A percentile compares a stretch with the other conserved stretches of the same genome.
These are phyloP conservation scores for Aspergillus haitiensis DNA, from an alignment of 495 filamentous ascomycete genomes.

Conservation along the genomic window DNA sequence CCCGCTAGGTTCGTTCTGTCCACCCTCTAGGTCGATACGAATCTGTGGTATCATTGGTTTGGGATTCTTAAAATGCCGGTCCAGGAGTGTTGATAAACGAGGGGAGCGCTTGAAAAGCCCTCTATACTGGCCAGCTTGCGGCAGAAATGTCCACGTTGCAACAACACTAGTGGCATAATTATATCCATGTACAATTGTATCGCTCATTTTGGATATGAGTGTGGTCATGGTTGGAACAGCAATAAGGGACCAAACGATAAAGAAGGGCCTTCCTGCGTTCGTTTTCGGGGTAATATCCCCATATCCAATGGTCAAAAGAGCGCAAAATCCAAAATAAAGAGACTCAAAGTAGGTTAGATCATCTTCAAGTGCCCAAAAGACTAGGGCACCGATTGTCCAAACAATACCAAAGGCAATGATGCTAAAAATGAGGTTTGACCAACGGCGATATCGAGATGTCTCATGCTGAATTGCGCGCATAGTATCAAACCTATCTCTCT, in stretches of 20 bases:
- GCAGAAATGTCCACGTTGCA: slow-evolving; percentile 61
- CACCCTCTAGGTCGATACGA: slow-evolving; percentile 23
- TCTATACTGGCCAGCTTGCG: slow-evolving; percentile 51
- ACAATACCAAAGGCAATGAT: slow-evolving; percentile 60
- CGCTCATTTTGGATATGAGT: slow-evolving; percentile 62
- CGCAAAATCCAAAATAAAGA: slow-evolving; percentile 81
- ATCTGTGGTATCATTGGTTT: slow-evolving; percentile 37
- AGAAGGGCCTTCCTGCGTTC: slow-evolving; percentile 78
- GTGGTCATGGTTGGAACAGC: slow-evolving; percentile 70
- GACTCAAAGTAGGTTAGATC: slow-evolving; percentile 66
- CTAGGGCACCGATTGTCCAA: slow-evolving; percentile 78
- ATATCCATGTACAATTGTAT: slow-evolving; percentile 59
- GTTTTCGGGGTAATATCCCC: slow-evolving; percentile 74
- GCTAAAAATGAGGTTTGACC: slow-evolving; percentile 71
- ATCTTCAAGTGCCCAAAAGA: slow-evolving; percentile 65
- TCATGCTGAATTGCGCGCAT: slow-evolving; percentile 79
- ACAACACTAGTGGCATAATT: slow-evolving; percentile 53
- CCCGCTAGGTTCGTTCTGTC: not conserved
- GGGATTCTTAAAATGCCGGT: slow-evolving; percentile 38
- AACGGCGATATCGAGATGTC: slow-evolving; percentile 63
- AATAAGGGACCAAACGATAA: slow-evolving; percentile 79
- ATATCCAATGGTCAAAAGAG: slow-evolving; percentile 86
- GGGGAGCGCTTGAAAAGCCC: slow-evolving; percentile 44
- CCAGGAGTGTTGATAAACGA: slow-evolving; percentile 39
- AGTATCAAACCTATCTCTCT: slow-evolving; percentile 71